Base-by-base conservation (phyloP, 129 eudicot species). In the Centrapalus pauciflorus region DNA sequence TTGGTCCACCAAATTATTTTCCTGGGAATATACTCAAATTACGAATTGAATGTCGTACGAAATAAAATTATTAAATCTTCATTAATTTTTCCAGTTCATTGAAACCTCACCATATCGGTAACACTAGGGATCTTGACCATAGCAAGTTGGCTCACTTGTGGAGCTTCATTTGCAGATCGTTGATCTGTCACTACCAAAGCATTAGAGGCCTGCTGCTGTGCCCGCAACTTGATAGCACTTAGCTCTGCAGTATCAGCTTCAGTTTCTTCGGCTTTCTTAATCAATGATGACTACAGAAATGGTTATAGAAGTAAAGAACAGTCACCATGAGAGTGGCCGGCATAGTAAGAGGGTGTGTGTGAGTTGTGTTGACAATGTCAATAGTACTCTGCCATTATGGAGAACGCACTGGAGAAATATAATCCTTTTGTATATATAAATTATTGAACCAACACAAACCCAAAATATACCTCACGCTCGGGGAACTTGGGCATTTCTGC, bases 401-500 rank as follows among this genome's bases (percentile, higher is more conserved):
- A 40, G 17, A 17, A 38, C 46, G 13, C 46, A 12, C 46, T 38
- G 46, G 13, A 38, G 46, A 7, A 40, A 41, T 40, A 19, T 8
- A 57, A 6, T n/a, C 35, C 8, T 26, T 4, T 40, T 9, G 26
- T 38, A 54, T 6, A 17, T 40, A 38, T 63, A 17, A 17, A 37
- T 37, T 5, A 4, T 29, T 56, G 30, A 63, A 27, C 26, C 16
- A 56, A 40, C 33, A 8, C 13, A 69, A 27, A 60, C n/a, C 45
- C 59, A n/a, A 71, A 26, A 67, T 20, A 30, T 75, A 89, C 99
- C 96, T 93, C 84, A 26, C 99, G 86, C 67, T 89, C 99, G 23
- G 99, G 99, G 76, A 93, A 93, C 75, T 89, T 89, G 12, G 99
- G 99, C 99, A 93, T 93, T 82, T 93, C 99, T 66, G 99, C 96